These are phyloP conservation scores for Tolypocladium nubicola DNA, from an alignment of 2,329 filamentous ascomycete genomes.

Conservation along the genomic window DNA sequence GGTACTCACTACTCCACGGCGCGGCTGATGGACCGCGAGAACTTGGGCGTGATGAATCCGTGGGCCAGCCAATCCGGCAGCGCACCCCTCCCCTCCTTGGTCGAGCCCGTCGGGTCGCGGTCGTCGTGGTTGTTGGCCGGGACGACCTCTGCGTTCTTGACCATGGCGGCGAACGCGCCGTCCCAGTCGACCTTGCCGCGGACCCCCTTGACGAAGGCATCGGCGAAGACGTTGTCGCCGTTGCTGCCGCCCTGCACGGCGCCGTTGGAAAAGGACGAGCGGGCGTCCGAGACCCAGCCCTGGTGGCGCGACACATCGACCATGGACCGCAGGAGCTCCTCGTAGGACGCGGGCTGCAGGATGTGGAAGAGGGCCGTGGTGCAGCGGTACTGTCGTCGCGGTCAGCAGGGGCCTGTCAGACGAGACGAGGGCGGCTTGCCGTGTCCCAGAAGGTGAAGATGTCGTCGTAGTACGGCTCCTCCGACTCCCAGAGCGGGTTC, in stretches of 20 bases:
- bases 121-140: conserved; percentile 50
- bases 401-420: conserved; percentile 3
- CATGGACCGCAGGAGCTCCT: conserved; percentile 55
- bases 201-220: conserved; percentile 61
- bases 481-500: conserved; percentile 53
- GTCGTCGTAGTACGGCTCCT: conserved; percentile 62
- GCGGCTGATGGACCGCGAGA: conserved; percentile 49
- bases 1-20: conserved; percentile 50
- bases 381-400: conserved; percentile 42
- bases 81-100: conserved; percentile 57
- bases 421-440: conserved; percentile 2
- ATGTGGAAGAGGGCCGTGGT: conserved; percentile 55
- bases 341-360: conserved; percentile 50
- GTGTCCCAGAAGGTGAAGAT: conserved; percentile 59
- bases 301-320: conserved; percentile 59
- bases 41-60: conserved; percentile 56
- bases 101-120: conserved; percentile 47
- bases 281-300: conserved; percentile 53
- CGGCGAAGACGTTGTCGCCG: conserved; percentile 60
- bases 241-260: conserved; percentile 61
- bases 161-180: conserved; percentile 51
- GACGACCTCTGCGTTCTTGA: conserved; percentile 54
- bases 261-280: conserved; percentile 60
- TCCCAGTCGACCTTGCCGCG: conserved; percentile 53
- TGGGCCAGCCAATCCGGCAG: conserved; percentile 56